Evolutionary conservation across 2,329 filamentous ascomycete genomes (phyloP).

Genomic region (Fusarium sp.): DNA sequence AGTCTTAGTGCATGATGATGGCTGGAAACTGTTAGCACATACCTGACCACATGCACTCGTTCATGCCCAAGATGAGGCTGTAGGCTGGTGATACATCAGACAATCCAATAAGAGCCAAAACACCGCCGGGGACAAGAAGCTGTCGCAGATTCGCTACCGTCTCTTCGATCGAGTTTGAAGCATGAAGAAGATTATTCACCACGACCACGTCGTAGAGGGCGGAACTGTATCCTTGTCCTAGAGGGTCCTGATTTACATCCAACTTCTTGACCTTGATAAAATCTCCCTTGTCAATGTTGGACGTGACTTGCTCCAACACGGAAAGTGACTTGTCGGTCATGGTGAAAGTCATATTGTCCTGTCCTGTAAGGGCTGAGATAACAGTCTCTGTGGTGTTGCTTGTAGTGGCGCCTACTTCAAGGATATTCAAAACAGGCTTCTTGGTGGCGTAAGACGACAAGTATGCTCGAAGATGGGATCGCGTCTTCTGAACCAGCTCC

Average conservation of each 20-base stretch:
- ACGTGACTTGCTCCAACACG: neutral
- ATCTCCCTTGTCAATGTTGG: accelerated
- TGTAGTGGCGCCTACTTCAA: constrained; percentile 16
- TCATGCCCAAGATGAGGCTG: constrained; percentile 16
- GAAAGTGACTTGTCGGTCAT: constrained; percentile 5
- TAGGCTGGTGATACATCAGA: constrained; percentile 26
- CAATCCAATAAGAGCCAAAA: neutral
- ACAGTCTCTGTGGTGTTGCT: neutral
- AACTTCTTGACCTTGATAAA: constrained; percentile 4
- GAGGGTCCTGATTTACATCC: constrained; percentile 6
- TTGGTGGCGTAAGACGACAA: constrained; percentile 15
- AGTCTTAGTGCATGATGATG: no score
- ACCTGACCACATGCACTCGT: constrained; percentile 27
- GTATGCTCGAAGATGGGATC: neutral
- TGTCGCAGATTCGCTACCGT: neutral
- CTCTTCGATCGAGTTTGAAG: neutral
- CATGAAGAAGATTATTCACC: constrained; percentile 13
- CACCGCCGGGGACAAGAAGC: constrained; percentile 10
- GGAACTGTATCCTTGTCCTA: constrained; percentile 1
- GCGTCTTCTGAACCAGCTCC: constrained; percentile 1
- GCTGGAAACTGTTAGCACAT: neutral
- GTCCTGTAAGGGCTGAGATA: accelerated
- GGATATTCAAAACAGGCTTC: neutral
- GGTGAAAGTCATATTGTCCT: neutral
- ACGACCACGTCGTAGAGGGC: constrained; percentile 1